Percentiles rank a stretch among this genome's conserved stretches.
Evolutionary conservation across 257 asterid genomes (phyloP).

Genomic region (Plantago ovata): DNA sequence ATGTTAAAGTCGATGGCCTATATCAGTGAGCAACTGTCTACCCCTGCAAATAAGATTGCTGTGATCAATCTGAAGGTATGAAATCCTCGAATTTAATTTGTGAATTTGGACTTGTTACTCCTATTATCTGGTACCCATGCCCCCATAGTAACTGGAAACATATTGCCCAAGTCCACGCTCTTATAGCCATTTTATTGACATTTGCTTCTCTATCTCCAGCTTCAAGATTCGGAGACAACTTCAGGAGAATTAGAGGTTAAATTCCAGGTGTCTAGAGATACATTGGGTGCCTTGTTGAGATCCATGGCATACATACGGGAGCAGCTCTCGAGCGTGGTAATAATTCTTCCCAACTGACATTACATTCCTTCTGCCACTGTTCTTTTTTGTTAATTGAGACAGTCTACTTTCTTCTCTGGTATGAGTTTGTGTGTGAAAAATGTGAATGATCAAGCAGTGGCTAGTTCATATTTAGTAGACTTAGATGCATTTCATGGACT

Average conservation of each 20-base stretch:
- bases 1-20: slow-evolving; percentile 89
- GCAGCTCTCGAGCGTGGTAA: slow-evolving; percentile 66
- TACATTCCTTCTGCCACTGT: slow-evolving; percentile 3
- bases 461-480: too few relatives aligned
- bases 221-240: slow-evolving; percentile 70
- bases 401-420: not conserved
- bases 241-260: slow-evolving; percentile 74
- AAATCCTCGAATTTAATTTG: slow-evolving; percentile 11
- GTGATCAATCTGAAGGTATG: slow-evolving; percentile 83
- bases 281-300: slow-evolving; percentile 81
- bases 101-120: slow-evolving; percentile 7
- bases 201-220: slow-evolving; percentile 46
- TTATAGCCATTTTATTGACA: slow-evolving; percentile 16
- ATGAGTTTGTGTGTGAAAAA: too few relatives aligned
- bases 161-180: not conserved
- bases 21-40: slow-evolving; percentile 79
- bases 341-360: slow-evolving; percentile 21
- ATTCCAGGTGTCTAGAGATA: slow-evolving; percentile 74
- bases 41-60: slow-evolving; percentile 80
- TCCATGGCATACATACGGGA: slow-evolving; percentile 80
- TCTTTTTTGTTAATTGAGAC: too few relatives aligned
- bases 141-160: not conserved
- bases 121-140: not conserved
- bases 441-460: too few relatives aligned
- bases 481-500: too few relatives aligned